Evolutionary conservation across 2,329 filamentous ascomycete genomes (phyloP).

Genomic region (Berkeleyomyces rouxiae): DNA sequence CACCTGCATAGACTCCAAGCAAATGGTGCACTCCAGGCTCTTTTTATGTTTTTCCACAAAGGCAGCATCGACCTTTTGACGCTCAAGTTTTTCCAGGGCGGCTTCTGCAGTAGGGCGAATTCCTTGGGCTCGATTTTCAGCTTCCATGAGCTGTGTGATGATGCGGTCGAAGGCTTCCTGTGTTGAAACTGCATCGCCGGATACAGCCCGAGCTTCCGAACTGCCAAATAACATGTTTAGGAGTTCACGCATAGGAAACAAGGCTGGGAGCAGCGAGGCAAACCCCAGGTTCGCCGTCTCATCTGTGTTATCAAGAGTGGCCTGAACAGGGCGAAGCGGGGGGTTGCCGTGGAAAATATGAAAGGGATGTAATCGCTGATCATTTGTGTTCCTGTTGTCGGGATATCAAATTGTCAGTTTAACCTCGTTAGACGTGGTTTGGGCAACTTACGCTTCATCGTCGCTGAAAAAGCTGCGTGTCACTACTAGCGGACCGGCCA

Average conservation of each 20-base stretch:
- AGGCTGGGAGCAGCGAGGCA: background rate
- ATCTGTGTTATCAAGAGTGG: background rate
- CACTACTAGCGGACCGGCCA: background rate
- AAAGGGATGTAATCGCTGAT: background rate
- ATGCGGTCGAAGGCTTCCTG: slow-evolving; percentile 84
- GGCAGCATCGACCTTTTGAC: slow-evolving; percentile 49
- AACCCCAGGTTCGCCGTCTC: background rate
- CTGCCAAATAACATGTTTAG: background rate
- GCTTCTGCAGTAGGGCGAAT: slow-evolving; percentile 63
- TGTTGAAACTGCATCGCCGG: slow-evolving; percentile 74
- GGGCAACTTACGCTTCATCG: background rate
- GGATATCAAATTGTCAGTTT: background rate
- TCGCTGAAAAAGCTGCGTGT: background rate
- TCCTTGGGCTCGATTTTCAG: slow-evolving; percentile 57
- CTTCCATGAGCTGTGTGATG: slow-evolving; percentile 76
- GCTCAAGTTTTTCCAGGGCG: slow-evolving; percentile 58
- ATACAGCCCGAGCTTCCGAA: slow-evolving; percentile 13
- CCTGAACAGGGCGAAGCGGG: background rate
- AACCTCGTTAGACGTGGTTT: background rate
- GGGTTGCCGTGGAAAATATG: background rate
- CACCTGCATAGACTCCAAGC: slow-evolving; percentile 67
- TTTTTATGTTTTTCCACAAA: slow-evolving; percentile 20
- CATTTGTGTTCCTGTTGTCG: background rate
- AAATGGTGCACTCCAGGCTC: slow-evolving; percentile 80
- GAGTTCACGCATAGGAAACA: background rate